phyloP scores from a whole-genome alignment of 345 rosid species.

The Eucalyptus rudis region DNA sequence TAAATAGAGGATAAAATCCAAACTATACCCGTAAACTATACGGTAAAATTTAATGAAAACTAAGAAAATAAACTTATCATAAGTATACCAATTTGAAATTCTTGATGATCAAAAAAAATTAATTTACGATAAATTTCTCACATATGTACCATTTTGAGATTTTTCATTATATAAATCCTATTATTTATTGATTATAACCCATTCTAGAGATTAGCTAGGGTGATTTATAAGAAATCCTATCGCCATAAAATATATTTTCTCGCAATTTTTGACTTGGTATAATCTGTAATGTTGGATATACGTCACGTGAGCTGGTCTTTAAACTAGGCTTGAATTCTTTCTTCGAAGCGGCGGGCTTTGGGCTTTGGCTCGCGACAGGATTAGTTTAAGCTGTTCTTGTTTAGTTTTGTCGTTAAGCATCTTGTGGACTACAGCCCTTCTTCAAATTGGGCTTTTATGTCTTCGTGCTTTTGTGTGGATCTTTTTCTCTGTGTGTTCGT shows the following conservation, averaged over 20 bases:
- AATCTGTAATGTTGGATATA: background rate
- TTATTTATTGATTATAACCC: no score
- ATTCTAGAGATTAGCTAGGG: background rate
- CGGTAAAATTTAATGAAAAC: fast-evolving
- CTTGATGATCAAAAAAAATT: no score
- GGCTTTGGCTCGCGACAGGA: background rate
- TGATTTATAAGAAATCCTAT: no score
- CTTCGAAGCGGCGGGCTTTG: background rate
- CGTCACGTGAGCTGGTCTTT: background rate
- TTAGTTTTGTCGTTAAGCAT: background rate
- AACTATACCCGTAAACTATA: fast-evolving
- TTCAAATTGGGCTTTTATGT: background rate
- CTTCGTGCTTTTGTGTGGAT: background rate
- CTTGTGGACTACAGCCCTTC: background rate
- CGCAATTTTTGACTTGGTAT: background rate
- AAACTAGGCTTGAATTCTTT: background rate
- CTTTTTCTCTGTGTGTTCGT: background rate
- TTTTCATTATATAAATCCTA: no score
- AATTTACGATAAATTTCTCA: fast-evolving
- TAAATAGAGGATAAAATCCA: no score
- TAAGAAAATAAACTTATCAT: no score
- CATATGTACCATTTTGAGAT: fast-evolving
- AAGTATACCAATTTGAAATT: fast-evolving
- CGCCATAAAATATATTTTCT: no score
- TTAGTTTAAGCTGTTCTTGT: background rate